These are phyloP conservation scores for Rugonectria rugulosa DNA, from an alignment of 2,329 filamentous ascomycete genomes.

Conservation along the genomic window DNA sequence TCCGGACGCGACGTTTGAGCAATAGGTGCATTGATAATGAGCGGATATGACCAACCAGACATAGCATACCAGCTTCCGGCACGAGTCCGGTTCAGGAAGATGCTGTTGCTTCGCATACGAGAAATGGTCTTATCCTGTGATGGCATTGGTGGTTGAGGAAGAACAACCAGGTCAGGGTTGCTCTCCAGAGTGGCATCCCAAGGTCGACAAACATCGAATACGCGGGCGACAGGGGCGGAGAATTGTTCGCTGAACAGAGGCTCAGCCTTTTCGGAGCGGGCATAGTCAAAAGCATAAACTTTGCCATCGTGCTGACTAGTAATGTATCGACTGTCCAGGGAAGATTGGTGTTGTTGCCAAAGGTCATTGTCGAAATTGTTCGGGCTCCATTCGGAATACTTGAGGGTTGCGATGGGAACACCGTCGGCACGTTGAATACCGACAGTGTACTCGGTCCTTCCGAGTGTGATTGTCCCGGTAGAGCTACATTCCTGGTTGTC, in stretches of 20 bases:
- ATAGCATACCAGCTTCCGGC: slow-evolving; percentile 93
- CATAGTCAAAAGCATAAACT: slow-evolving; percentile 80
- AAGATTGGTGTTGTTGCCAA: slow-evolving; percentile 78
- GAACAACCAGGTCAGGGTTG: slow-evolving; percentile 79
- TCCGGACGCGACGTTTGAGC: slow-evolving; percentile 55
- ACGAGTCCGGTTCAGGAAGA: slow-evolving; percentile 88
- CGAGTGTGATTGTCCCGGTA: slow-evolving; percentile 81
- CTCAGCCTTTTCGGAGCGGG: slow-evolving; percentile 56
- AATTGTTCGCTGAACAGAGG: slow-evolving; percentile 74
- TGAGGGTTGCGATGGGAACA: slow-evolving; percentile 84
- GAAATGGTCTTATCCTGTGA: slow-evolving; percentile 56
- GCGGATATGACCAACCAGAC: slow-evolving; percentile 84
- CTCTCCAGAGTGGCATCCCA: slow-evolving; percentile 66
- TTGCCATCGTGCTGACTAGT: slow-evolving; percentile 86
- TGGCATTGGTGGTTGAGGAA: slow-evolving; percentile 83
- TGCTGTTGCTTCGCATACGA: slow-evolving; percentile 65
- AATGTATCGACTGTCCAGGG: slow-evolving; percentile 88
- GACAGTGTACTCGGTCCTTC: slow-evolving; percentile 89
- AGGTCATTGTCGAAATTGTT: slow-evolving; percentile 93
- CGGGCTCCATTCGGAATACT: slow-evolving; percentile 92
- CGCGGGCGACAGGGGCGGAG: slow-evolving; percentile 79
- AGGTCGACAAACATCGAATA: slow-evolving; percentile 87
- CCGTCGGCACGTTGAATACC: slow-evolving; percentile 79
- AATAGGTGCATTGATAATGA: slow-evolving; percentile 73
- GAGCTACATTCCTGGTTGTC: slow-evolving; percentile 80